Evolutionary conservation across 805 yeast genomes (phyloP).

Genomic region (Candida dajiaensis): DNA sequence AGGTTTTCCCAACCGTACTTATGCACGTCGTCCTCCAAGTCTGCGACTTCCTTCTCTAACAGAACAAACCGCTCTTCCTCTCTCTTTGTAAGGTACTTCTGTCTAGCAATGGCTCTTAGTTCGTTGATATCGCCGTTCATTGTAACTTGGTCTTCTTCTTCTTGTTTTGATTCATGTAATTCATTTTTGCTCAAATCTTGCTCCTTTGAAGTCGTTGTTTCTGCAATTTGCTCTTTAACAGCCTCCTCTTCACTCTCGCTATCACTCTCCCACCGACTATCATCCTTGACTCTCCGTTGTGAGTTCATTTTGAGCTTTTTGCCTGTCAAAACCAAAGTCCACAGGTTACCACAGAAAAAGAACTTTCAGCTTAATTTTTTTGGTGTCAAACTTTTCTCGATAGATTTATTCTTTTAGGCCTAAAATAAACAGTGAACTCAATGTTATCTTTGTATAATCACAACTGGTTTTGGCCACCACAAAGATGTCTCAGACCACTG

Average conservation of each 20-base stretch:
- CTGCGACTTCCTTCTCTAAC: slow-evolving; percentile 41
- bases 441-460: too few species aligned
- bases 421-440: too few species aligned
- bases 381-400: background rate
- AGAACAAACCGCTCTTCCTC: slow-evolving; percentile 40
- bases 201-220: background rate
- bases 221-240: background rate
- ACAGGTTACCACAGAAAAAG: background rate
- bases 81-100: slow-evolving; percentile 39
- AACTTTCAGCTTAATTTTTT: background rate
- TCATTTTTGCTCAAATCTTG: background rate
- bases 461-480: background rate
- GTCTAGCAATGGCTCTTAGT: slow-evolving; percentile 43
- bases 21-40: slow-evolving; percentile 42
- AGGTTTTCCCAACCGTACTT: slow-evolving; percentile 50
- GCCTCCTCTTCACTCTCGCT: slow-evolving; percentile 9
- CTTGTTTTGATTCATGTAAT: background rate
- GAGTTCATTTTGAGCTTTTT: slow-evolving; percentile 1
- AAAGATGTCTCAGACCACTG: background rate
- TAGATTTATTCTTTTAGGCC: too few species aligned
- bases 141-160: background rate
- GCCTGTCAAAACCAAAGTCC: background rate
- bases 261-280: slow-evolving; percentile 20
- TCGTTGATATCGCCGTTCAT: slow-evolving; percentile 24
- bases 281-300: slow-evolving; percentile 11